Base-by-base conservation (phyloP, 257 asterid species). In the Petunia axillaris region DNA sequence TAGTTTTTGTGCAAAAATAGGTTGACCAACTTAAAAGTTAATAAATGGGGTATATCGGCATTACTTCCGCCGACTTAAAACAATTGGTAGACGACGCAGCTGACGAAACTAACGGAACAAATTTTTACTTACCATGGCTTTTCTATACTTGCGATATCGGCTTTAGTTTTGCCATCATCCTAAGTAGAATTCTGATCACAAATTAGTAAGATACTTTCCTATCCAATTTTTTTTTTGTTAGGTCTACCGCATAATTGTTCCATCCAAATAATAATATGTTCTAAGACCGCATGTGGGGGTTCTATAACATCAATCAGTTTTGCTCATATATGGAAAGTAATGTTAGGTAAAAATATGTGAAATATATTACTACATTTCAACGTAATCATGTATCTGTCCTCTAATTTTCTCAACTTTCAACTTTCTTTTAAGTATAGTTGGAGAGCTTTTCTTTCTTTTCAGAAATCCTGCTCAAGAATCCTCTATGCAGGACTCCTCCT, bases 391-490 rank as follows among this genome's bases (percentile, higher is more conserved):
- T 52, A 50, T 50, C 8, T 6, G 77, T 35, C 50, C 40, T 73
- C 62, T 73, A 73, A 0, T 73, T 35, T 73, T 50, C 78, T 50
- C 62, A 73, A 50, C 25, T 50, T 11, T 2, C 62, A 14, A 13
- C 36, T 36, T 50, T 50, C 62, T 48, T 73, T 25, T 0, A 73
- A 44, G 78, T 50, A 35, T 48, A 71, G 35, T 2, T 71, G 77
- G 77, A 16, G 40, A 67, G 57, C 76, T n/a, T 67, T 64, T 73
- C 78, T 48, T 73, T 73, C 36, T 50, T 71, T 73, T 35, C 10
- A 1, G 36, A 50, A 50, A 50, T 36, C 59, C 78, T 1, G 78
- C 46, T 48, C 46, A n/a, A 43, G n/a, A 73, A 11, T 50, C 78
- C 11, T 50, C 35, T 50, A 11, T 10, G 46, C 62, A 73, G 44